Evolutionary conservation across 2,329 filamentous ascomycete species (phyloP).

Genomic region (Geosmithia putterillii): DNA sequence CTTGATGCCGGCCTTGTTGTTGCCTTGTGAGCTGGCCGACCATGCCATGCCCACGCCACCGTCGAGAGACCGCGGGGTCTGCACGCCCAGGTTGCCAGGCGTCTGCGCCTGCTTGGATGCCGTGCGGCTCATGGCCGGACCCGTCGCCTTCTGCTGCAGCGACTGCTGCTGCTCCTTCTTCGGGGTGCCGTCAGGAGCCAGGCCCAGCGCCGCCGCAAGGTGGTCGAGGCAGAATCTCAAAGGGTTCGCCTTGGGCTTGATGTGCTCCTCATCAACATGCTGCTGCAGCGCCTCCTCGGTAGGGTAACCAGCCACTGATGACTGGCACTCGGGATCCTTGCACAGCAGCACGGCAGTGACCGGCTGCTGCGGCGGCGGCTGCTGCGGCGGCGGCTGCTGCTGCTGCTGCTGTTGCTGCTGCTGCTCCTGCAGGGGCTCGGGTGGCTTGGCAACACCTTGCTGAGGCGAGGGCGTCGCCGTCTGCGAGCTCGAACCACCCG

Average conservation of each 20-base stretch:
- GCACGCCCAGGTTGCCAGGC: constrained; percentile 26
- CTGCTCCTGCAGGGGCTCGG: constrained; percentile 11
- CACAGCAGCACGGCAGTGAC: constrained; percentile 35
- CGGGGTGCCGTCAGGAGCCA: constrained; percentile 36
- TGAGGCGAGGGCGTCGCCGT: constrained; percentile 36
- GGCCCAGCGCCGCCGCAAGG: constrained; percentile 32
- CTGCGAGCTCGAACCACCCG: neutral
- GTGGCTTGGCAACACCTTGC: constrained; percentile 5
- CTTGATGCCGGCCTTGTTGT: constrained; percentile 19
- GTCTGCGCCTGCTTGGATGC: constrained; percentile 36
- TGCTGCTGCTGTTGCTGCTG: constrained; percentile 2
- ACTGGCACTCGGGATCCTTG: constrained; percentile 41
- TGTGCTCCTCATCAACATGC: constrained; percentile 48
- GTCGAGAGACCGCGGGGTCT: constrained; percentile 40
- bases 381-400: constrained; percentile 12
- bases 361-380: constrained; percentile 18
- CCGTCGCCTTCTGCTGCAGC: constrained; percentile 7
- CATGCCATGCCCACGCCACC: constrained; percentile 30
- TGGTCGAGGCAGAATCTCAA: constrained; percentile 38
- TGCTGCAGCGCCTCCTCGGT: constrained; percentile 39
- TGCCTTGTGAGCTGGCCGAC: constrained; percentile 29
- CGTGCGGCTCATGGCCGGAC: constrained; percentile 25
- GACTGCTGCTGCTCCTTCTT: constrained; percentile 20
- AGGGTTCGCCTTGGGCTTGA: constrained; percentile 41
- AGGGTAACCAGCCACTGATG: constrained; percentile 33